A percentile compares a stretch with the other conserved stretches of the same genome.
phyloP scores from a whole-genome alignment of 2,329 filamentous ascomycete genomes.

The Nothophaeocryptopus gaeumannii region DNA sequence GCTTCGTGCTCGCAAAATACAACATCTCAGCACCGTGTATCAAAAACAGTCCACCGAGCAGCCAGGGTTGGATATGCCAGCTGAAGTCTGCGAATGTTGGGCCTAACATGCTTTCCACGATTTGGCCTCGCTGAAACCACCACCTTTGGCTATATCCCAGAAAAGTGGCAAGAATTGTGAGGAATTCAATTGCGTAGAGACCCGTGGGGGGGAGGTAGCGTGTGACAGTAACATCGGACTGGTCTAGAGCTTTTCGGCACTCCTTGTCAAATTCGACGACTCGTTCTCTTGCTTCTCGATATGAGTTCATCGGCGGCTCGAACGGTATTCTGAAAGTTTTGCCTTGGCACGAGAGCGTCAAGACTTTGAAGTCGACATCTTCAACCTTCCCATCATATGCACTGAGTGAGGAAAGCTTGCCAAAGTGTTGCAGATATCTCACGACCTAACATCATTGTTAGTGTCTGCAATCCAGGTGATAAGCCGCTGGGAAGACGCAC shows the following conservation, averaged over 20 bases:
- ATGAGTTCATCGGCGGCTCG: slow-evolving; percentile 65
- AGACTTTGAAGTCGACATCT: slow-evolving; percentile 61
- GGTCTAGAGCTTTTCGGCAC: slow-evolving; percentile 58
- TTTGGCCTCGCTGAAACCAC: slow-evolving; percentile 51
- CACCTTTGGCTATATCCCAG: slow-evolving; percentile 49
- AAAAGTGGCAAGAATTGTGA: slow-evolving; percentile 55
- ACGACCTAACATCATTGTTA: slow-evolving; percentile 47
- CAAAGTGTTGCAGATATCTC: slow-evolving; percentile 74
- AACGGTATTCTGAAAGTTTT: slow-evolving; percentile 58
- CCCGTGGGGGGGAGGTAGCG: slow-evolving; percentile 52
- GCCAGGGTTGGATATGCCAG: slow-evolving; percentile 55
- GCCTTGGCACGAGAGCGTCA: slow-evolving; percentile 59
- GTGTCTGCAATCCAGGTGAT: not conserved
- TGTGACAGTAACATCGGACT: slow-evolving; percentile 56
- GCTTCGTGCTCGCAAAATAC: slow-evolving; percentile 44
- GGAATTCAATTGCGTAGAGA: slow-evolving; percentile 55
- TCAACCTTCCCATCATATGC: slow-evolving; percentile 60
- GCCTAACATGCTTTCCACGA: slow-evolving; percentile 42
- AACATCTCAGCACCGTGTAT: slow-evolving; percentile 66
- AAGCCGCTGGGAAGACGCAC: slow-evolving; percentile 33
- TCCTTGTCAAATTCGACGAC: slow-evolving; percentile 70
- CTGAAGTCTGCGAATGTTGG: slow-evolving; percentile 60
- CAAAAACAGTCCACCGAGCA: slow-evolving; percentile 59
- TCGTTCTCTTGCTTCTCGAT: slow-evolving; percentile 65
- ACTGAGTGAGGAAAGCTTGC: slow-evolving; percentile 53